A percentile compares a stretch with the other conserved stretches of the same genome.
Conservation (phyloP, 73 alveolate genomes). For the Breviolum minutum region DNA sequence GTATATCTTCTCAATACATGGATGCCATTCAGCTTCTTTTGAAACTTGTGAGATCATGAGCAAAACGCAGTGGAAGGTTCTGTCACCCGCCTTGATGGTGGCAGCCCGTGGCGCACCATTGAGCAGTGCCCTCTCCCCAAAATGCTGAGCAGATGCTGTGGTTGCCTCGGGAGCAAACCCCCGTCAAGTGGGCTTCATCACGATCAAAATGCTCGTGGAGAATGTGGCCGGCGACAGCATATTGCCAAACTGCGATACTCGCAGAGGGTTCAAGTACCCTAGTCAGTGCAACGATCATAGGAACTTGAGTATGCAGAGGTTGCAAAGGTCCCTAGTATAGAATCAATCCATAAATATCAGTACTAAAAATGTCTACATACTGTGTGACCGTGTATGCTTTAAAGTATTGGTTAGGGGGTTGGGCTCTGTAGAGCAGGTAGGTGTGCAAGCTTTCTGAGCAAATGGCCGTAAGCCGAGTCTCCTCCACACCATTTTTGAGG, state of each 20-base stretch:
- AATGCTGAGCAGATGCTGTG: slow-evolving; percentile 23
- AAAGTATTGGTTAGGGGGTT: not conserved
- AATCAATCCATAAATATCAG: no score
- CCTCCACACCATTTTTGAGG: slow-evolving; percentile 68
- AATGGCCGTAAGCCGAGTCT: slow-evolving; percentile 33
- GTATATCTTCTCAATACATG: no score
- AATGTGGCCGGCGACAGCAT: not conserved
- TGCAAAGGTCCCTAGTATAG: no score
- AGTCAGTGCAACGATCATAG: not conserved
- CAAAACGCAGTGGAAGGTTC: not conserved
- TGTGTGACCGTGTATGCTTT: not conserved
- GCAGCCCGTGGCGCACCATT: slow-evolving; percentile 89
- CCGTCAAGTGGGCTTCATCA: not conserved
- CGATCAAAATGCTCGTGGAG: not conserved
- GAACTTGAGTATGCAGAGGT: no score
- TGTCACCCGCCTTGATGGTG: slow-evolving; percentile 57
- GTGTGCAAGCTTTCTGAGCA: not conserved
- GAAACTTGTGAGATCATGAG: no score
- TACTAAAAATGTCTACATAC: no score
- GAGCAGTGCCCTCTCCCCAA: slow-evolving; percentile 86
- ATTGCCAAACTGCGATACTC: not conserved
- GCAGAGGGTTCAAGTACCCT: not conserved
- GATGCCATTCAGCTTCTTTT: no score
- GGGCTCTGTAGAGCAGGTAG: no score
- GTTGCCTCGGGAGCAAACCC: slow-evolving; percentile 34